Base-by-base conservation (phyloP, 2,329 filamentous ascomycete species). In the Aspergillus sp. region DNA sequence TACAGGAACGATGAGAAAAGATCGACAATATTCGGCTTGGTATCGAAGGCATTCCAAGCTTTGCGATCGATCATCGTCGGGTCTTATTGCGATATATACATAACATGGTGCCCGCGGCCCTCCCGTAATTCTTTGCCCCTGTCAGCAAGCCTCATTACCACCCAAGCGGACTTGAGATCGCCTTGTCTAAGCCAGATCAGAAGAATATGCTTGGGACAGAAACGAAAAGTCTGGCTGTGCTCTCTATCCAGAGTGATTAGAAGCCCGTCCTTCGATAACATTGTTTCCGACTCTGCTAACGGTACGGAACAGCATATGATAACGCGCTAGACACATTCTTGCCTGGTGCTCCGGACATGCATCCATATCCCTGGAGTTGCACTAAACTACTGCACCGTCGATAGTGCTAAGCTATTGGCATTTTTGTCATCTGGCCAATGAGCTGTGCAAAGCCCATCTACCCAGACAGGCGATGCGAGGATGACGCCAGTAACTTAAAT, bases 401-500 rank as follows among this genome's bases (percentile, higher is more conserved):
- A 27, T 36, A 27, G 47, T 50, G 47, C 47, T 50, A 50, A 30
- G 25, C 25, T 27, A n/a, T 27, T 25, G 10, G 47, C 47, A 50
- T 50, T 7, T 15, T 36, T 32, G 8, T 11, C n/a, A 8, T n/a
- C 15, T 17, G 47, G n/a, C 47, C 47, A 50, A 50, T 50, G 15
- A 17, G 47, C 27, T 27, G 47, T 19, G 47, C 47, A 11, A 50
- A 50, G n/a, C 15, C 47, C 47, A 50, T 50, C 25, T 32, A 27
- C 25, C 5, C 44, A n/a, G 44, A 23, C 44, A 15, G 25, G 23
- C 44, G 21, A 23, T 30, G 25, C 47, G 25, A 50, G n/a, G 25
- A 50, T 50, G 47, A 50, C 47, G 47, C 47, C 47, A 30, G 47
- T 30, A 30, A 30, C 47, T 48, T 51, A 57, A 53, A 25, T 39